These are phyloP conservation scores for Suillus variegatus DNA, from an alignment of 768 basidiomycete genomes.

Conservation along the genomic window DNA sequence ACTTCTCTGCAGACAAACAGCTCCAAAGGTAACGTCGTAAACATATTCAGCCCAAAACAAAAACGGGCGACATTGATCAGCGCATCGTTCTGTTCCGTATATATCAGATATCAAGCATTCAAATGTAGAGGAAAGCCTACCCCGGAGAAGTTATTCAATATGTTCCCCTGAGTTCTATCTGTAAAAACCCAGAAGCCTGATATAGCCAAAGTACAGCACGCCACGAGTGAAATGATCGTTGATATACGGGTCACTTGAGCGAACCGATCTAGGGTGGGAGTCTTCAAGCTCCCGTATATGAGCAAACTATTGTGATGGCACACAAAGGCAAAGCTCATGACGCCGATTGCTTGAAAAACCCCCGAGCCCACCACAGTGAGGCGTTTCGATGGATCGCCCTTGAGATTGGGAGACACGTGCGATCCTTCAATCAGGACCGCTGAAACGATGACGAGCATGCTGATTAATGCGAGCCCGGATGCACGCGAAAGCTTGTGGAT, in stretches of 20 bases:
- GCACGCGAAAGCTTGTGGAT: conserved; percentile 96
- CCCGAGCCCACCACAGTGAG: conserved; percentile 79
- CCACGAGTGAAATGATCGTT: conserved; percentile 77
- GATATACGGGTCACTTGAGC: conserved; percentile 91
- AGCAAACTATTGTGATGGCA: conserved; percentile 98
- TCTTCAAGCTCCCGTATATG: conserved; percentile 91
- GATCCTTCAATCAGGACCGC: conserved; percentile 85
- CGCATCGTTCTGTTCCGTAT: conserved; percentile 59
- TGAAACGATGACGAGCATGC: conserved; percentile 92
- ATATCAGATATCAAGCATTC: background rate
- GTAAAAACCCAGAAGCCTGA: conserved; percentile 90
- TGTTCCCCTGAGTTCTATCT: conserved; percentile 91
- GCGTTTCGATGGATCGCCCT: conserved; percentile 73
- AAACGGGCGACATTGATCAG: conserved; percentile 95
- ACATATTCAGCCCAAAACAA: conserved; percentile 96
- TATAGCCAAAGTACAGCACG: conserved; percentile 83
- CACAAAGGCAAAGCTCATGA: conserved; percentile 95
- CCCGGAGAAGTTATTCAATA: conserved; percentile 89
- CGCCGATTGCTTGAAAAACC: conserved; percentile 93
- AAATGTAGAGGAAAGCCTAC: conserved; percentile 38
- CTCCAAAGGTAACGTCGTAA: conserved; percentile 94
- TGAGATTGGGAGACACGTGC: conserved; percentile 68
- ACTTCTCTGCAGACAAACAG: conserved; percentile 98
- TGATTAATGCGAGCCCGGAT: conserved; percentile 84
- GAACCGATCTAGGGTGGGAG: conserved; percentile 94